These are phyloP conservation scores for Metschnikowia cubensis DNA, from an alignment of 805 yeast species.

Conservation along the genomic window DNA sequence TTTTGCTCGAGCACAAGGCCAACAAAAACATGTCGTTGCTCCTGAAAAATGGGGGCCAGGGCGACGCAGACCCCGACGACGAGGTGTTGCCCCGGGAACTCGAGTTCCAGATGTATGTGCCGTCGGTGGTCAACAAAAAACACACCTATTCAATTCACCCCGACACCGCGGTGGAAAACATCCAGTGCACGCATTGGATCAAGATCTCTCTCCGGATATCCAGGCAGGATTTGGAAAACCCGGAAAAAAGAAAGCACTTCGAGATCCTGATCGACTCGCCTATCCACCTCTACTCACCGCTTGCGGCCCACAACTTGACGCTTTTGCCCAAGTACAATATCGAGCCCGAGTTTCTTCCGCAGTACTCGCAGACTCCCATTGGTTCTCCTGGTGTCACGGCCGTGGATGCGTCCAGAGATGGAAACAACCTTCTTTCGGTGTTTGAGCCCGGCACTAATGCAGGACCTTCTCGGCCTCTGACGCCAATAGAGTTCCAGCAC, in stretches of 20 bases:
- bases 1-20: conserved; percentile 79
- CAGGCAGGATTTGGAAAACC: conserved; percentile 49
- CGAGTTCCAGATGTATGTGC: conserved; percentile 83
- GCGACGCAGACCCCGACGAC: conserved; percentile 35
- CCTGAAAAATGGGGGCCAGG: conserved; percentile 35
- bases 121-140: conserved; percentile 56
- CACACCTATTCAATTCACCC: conserved; percentile 61
- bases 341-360: conserved; percentile 22
- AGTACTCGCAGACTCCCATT: conserved; percentile 41
- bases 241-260: conserved; percentile 75
- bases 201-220: conserved; percentile 83
- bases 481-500: conserved; percentile 25
- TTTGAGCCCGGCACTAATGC: not conserved
- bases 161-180: conserved; percentile 73
- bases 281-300: conserved; percentile 70
- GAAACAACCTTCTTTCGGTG: not conserved
- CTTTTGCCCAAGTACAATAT: conserved; percentile 66
- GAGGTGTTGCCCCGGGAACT: conserved; percentile 73
- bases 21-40: conserved; percentile 45
- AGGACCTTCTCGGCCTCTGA: conserved; percentile 5
- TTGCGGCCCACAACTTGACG: conserved; percentile 79
- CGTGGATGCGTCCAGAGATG: conserved; percentile 27
- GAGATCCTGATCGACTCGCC: conserved; percentile 96
- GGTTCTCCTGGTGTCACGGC: conserved; percentile 53
- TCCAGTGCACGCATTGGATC: conserved; percentile 93